These are phyloP conservation scores for Xylaria sp. DNA, from an alignment of 2,329 filamentous ascomycete species.

Conservation along the genomic window DNA sequence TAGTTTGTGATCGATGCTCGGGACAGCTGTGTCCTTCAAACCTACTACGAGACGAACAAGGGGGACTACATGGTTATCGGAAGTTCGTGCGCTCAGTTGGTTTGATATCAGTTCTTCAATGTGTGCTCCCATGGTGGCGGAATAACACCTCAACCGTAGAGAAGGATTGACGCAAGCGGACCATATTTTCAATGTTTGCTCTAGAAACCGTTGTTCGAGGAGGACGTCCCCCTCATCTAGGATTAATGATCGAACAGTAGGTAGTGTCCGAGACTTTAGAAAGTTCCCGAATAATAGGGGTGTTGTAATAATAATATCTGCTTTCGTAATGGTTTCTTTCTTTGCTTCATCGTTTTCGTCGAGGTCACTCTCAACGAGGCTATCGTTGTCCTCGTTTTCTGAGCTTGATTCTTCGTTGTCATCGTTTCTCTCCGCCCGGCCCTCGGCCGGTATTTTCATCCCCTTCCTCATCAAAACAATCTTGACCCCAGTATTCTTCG, in stretches of 20 bases:
- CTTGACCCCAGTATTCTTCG: constrained; percentile 78
- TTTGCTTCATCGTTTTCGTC: constrained; percentile 51
- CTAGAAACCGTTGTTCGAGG: constrained; percentile 83
- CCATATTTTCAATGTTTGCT: constrained; percentile 89
- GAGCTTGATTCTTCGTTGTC: constrained; percentile 38
- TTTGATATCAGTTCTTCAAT: constrained; percentile 81
- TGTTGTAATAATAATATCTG: constrained; percentile 83
- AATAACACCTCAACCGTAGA: constrained; percentile 88
- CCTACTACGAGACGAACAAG: constrained; percentile 92
- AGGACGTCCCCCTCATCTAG: constrained; percentile 97
- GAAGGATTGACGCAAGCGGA: constrained; percentile 74
- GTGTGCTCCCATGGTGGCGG: constrained; percentile 94
- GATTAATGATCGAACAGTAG: constrained; percentile 77
- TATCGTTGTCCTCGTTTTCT: constrained; percentile 38
- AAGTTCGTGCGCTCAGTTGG: constrained; percentile 68
- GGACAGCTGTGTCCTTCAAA: constrained; percentile 93
- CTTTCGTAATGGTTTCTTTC: constrained; percentile 66
- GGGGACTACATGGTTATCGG: constrained; percentile 56
- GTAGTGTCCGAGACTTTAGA: constrained; percentile 66
- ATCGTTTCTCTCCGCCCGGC: constrained; percentile 41
- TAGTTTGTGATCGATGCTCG: constrained; percentile 89
- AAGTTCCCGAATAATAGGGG: constrained; percentile 82
- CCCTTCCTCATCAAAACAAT: constrained; percentile 87
- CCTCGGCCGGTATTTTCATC: constrained; percentile 71
- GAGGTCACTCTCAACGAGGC: constrained; percentile 53